A percentile compares a stretch with the other conserved stretches of the same genome.
phyloP scores from a whole-genome alignment of 2,329 filamentous ascomycete species.

The Penicillium occitanis region DNA sequence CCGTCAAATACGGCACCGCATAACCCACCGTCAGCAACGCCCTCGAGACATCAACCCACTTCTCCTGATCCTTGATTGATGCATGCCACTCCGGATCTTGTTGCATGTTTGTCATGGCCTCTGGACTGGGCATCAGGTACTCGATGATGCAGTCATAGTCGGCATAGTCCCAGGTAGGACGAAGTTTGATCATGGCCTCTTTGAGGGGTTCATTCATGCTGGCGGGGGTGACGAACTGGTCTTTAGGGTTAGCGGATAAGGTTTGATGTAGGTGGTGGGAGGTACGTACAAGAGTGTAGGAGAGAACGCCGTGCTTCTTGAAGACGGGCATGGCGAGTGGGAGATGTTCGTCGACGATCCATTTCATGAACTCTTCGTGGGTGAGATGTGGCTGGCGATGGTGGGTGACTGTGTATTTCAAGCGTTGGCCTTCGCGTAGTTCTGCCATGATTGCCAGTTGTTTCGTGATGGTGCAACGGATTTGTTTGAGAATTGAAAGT shows the following conservation, averaged over 20 bases:
- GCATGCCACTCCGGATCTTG: constrained; percentile 30
- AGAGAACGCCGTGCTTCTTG: constrained; percentile 29
- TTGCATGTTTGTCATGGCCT: constrained; percentile 27
- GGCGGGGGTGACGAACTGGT: constrained; percentile 13
- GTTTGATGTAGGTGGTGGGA: neutral
- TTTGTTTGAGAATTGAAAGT: neutral
- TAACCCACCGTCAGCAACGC: constrained; percentile 31
- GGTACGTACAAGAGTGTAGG: constrained; percentile 30
- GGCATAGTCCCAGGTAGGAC: constrained; percentile 23
- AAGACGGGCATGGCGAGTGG: constrained; percentile 31
- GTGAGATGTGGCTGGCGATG: constrained; percentile 31
- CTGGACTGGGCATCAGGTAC: constrained; percentile 27
- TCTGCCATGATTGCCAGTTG: constrained; percentile 16
- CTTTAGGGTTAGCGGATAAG: neutral
- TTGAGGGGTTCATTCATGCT: constrained; percentile 10
- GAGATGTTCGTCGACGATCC: constrained; percentile 33
- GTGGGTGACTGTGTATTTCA: constrained; percentile 34
- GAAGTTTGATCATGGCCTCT: constrained; percentile 20
- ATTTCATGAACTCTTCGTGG: constrained; percentile 36
- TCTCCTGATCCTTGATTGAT: constrained; percentile 30
- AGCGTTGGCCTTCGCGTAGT: constrained; percentile 19
- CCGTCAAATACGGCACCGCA: constrained; percentile 28
- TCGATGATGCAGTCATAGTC: constrained; percentile 35
- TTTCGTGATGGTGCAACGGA: neutral
- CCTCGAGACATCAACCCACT: constrained; percentile 32